These are phyloP conservation scores for Heterobasidion parviporum DNA, from an alignment of 1,284 basidiomycete species.

Conservation along the genomic window DNA sequence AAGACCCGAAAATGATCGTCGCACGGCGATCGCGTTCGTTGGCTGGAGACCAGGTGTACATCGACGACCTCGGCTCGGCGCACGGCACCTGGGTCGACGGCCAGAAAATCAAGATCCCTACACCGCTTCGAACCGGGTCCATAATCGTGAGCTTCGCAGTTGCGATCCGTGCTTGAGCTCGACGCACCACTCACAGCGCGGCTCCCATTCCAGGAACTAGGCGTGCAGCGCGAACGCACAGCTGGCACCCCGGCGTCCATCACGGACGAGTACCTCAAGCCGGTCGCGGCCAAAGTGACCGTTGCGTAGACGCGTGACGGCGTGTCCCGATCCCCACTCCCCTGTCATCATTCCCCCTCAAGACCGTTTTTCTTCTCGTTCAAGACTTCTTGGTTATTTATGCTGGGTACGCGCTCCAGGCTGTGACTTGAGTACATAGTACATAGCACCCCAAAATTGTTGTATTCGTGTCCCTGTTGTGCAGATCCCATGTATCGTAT, in stretches of 20 bases:
- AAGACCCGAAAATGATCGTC: too few relatives aligned
- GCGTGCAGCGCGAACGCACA: background rate
- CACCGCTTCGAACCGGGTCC: background rate
- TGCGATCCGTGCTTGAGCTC: background rate
- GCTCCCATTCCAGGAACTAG: background rate
- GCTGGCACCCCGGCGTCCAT: background rate
- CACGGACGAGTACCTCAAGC: background rate
- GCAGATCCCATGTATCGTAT: too few relatives aligned
- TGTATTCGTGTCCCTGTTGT: too few relatives aligned
- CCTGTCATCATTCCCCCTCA: too few relatives aligned
- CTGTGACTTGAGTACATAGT: too few relatives aligned
- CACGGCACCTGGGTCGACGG: constrained; percentile 2
- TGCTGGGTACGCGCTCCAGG: too few relatives aligned
- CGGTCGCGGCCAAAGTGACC: background rate
- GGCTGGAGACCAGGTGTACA: background rate
- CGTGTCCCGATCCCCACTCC: too few relatives aligned
- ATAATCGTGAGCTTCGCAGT: background rate
- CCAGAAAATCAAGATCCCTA: background rate
- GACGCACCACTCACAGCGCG: background rate
- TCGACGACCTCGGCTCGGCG: background rate
- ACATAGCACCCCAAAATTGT: too few relatives aligned
- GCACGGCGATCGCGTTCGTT: background rate
- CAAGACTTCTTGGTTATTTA: too few relatives aligned
- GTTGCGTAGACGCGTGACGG: background rate
- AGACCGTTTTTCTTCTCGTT: too few relatives aligned